These are phyloP conservation scores for Rhodamnia argentea DNA, from an alignment of 345 rosid species.

Conservation along the genomic window DNA sequence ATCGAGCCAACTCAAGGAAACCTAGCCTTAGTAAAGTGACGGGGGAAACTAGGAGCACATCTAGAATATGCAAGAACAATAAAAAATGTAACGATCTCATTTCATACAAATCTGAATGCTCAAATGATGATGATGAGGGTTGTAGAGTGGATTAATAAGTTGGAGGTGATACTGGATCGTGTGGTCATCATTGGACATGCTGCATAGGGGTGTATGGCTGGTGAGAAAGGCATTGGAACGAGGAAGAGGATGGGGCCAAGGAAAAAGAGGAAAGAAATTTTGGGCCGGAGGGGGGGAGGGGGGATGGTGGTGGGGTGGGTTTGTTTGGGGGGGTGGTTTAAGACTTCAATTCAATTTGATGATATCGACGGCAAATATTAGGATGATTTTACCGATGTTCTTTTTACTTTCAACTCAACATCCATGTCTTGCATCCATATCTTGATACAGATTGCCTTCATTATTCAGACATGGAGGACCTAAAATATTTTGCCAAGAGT, in stretches of 20 bases:
- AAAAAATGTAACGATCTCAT: neutral
- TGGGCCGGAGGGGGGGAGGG: too few species aligned
- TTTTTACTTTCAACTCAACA: neutral
- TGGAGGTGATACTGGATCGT: neutral
- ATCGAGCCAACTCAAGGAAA: neutral
- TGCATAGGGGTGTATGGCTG: neutral
- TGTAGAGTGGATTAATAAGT: neutral
- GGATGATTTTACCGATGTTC: neutral
- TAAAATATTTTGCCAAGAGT: slow-evolving; percentile 51
- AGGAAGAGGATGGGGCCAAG: neutral
- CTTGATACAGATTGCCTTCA: neutral
- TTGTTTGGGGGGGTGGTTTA: neutral
- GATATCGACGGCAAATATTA: neutral
- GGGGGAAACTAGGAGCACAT: neutral
- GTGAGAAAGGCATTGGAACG: neutral
- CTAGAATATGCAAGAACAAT: neutral
- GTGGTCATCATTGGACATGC: neutral
- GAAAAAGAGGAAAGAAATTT: neutral
- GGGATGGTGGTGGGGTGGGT: neutral
- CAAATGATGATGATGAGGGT: neutral
- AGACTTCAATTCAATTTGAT: neutral
- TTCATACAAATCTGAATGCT: neutral
- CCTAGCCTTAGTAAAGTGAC: neutral
- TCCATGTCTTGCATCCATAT: neutral
- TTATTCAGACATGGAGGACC: slow-evolving; percentile 67